Evolutionary conservation across 768 basidiomycete genomes (phyloP).

Genomic region (Calocybe indica): DNA sequence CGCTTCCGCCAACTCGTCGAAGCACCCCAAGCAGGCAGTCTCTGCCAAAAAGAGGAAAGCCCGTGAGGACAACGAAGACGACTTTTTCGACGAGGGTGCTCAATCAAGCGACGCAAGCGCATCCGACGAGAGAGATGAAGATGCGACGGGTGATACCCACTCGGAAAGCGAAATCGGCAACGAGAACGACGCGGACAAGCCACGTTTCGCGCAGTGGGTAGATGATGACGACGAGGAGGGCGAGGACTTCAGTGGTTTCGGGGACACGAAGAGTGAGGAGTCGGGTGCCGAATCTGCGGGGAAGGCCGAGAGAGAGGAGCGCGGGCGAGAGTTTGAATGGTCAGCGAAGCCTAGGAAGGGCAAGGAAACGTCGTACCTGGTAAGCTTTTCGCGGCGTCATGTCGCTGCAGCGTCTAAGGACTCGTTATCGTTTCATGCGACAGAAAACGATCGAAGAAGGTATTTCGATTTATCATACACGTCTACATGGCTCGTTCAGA

Average conservation of each 20-base stretch:
- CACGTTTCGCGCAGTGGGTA: slow-evolving; percentile 58
- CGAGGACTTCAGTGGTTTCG: slow-evolving; percentile 10
- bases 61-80: not conserved
- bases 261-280: no score
- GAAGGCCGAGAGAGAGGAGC: no score
- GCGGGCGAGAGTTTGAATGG: no score
- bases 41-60: no score
- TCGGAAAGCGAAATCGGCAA: slow-evolving; percentile 3
- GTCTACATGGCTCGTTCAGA: not conserved
- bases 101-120: no score
- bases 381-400: slow-evolving; percentile 7
- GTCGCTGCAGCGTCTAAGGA: not conserved
- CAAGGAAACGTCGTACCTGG: slow-evolving; percentile 24
- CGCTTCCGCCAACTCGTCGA: no score
- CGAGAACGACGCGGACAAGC: slow-evolving; percentile 43
- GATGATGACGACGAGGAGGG: slow-evolving; percentile 38
- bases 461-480: not conserved
- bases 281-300: no score
- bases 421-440: not conserved
- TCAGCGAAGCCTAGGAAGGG: slow-evolving; percentile 12
- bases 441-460: slow-evolving; percentile 11
- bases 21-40: no score
- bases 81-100: not conserved
- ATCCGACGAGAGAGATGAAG: no score
- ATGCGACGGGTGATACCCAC: no score